Evolutionary conservation across 2,329 filamentous ascomycete genomes (phyloP).

Genomic region (Cordyceps farinosa): DNA sequence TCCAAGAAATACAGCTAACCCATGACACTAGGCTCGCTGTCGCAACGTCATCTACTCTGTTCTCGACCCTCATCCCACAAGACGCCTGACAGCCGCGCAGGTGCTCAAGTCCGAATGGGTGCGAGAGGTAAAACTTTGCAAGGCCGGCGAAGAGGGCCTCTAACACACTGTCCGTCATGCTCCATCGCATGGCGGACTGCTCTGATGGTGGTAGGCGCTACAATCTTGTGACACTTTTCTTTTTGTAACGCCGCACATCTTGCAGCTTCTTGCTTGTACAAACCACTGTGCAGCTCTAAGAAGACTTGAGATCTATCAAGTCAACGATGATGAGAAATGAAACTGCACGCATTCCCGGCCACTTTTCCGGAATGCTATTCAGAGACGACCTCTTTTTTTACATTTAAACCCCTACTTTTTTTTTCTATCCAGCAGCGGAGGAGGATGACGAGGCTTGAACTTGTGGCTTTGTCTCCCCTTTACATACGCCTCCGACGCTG

Average conservation of each 20-base stretch:
- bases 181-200: slow-evolving; percentile 29
- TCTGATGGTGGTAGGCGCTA: slow-evolving; percentile 20
- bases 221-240: not conserved
- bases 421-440: not conserved
- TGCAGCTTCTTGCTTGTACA: slow-evolving; percentile 24
- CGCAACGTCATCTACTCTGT: slow-evolving; percentile 99
- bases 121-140: slow-evolving; percentile 94
- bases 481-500: slow-evolving; percentile 3
- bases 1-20: not conserved
- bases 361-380: slow-evolving; percentile 19
- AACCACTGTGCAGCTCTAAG: slow-evolving; percentile 13
- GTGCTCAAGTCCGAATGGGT: slow-evolving; percentile 98
- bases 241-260: slow-evolving; percentile 21
- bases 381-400: slow-evolving; percentile 17
- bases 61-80: slow-evolving; percentile 85
- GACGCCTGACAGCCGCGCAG: slow-evolving; percentile 92
- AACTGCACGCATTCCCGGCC: slow-evolving; percentile 8
- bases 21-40: slow-evolving; percentile 70
- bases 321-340: slow-evolving; percentile 19
- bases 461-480: not conserved
- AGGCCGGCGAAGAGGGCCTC: slow-evolving; percentile 91
- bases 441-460: not conserved
- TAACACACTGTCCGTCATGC: slow-evolving; percentile 43
- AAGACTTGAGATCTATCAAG: slow-evolving; percentile 16
- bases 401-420: not conserved